Evolutionary conservation across 306 rosid species (phyloP).

Genomic region (Quercus rubra): DNA sequence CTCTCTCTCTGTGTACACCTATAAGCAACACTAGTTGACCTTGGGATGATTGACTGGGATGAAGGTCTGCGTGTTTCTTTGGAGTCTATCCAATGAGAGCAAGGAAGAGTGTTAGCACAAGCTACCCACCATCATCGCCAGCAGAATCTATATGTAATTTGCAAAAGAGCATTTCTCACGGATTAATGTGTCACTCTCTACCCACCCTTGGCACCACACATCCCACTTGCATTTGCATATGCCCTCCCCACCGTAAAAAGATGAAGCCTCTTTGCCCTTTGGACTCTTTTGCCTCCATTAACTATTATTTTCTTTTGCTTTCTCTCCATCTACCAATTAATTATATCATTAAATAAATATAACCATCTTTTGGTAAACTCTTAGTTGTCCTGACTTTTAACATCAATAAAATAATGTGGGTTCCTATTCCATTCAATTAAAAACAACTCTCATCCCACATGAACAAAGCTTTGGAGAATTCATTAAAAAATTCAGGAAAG

Average conservation of each 20-base stretch:
- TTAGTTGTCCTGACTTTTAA: neutral
- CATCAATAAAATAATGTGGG: neutral
- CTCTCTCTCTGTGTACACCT: neutral
- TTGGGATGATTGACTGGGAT: slow-evolving; percentile 1
- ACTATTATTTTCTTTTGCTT: slow-evolving; percentile 6
- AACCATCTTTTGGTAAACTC: slow-evolving; percentile 1
- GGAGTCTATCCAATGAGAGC: neutral
- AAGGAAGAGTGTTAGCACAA: slow-evolving; percentile 7
- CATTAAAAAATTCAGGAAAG: neutral
- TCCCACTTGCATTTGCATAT: slow-evolving; percentile 15
- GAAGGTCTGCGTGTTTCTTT: neutral
- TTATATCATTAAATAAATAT: slow-evolving; percentile 1
- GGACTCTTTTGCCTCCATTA: slow-evolving; percentile 16
- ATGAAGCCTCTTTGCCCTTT: neutral
- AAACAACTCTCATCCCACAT: neutral
- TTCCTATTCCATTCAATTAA: slow-evolving; percentile 1
- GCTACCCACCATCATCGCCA: neutral
- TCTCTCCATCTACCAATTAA: slow-evolving; percentile 9
- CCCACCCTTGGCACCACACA: slow-evolving; percentile 15
- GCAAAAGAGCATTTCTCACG: neutral
- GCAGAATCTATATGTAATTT: neutral
- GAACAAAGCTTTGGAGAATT: neutral
- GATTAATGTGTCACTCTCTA: slow-evolving; percentile 7
- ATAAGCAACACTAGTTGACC: neutral
- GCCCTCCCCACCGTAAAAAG: neutral